These are phyloP conservation scores for Fagopyrum esculentum DNA, from an alignment of 148 eudicot genomes.

Conservation along the genomic window DNA sequence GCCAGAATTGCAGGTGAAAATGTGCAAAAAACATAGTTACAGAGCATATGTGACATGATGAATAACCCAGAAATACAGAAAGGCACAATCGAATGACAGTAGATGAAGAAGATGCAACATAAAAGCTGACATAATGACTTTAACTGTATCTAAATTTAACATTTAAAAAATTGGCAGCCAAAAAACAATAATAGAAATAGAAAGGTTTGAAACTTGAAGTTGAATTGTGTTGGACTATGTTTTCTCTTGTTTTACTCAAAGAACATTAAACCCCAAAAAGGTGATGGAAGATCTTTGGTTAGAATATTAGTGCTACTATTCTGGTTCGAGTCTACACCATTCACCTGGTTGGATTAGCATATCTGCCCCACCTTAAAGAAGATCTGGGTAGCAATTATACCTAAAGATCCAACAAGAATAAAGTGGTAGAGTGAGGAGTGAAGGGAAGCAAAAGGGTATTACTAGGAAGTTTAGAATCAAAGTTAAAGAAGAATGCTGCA, in stretches of 20 bases:
- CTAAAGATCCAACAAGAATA: slow-evolving; percentile 19
- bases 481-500: slow-evolving; percentile 14
- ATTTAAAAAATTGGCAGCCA: background rate
- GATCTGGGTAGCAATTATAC: background rate
- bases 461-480: slow-evolving; percentile 32
- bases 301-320: background rate
- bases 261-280: slow-evolving; percentile 9
- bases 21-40: no score
- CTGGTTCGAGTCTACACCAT: background rate
- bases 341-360: background rate
- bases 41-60: no score
- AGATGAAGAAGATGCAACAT: no score
- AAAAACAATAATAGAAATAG: background rate
- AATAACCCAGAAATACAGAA: no score
- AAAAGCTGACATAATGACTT: no score
- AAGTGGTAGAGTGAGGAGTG: slow-evolving; percentile 21
- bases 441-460: background rate
- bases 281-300: background rate
- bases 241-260: slow-evolving; percentile 3
- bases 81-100: no score
- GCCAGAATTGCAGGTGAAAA: no score
- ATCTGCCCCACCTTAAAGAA: background rate
- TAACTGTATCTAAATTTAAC: background rate
- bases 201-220: background rate
- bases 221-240: background rate